Base-by-base conservation (phyloP, 257 asterid species). In the Nicotiana obtusifolia region DNA sequence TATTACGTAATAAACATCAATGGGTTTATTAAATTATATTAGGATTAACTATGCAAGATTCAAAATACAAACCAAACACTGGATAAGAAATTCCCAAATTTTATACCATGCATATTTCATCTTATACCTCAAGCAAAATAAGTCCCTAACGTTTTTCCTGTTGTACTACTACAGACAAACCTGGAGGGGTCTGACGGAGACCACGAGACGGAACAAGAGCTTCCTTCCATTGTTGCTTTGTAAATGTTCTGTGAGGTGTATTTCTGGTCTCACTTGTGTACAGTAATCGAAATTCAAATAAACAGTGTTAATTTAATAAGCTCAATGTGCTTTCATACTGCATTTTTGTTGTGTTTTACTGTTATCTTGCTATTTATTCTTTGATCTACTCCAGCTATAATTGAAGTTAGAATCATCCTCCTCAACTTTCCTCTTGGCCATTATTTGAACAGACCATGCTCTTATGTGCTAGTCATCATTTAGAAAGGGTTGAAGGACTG, bases 191-290 rank as follows among this genome's bases (percentile, higher is more conserved):
- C 87, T 2, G 97, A 94, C 73, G 96, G 90, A 78, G 99, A 94
- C 84, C 83, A 87, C 10, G 99, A 92, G 87, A 95, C 41, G 44
- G 99, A 94, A 82, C 97, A 89, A 15, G 99, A 95, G 83, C 96
- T 94, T 82, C 98, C 99, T 62, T 95, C 99, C 31, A 90, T 96
- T 41, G 98, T 84, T 84, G 99, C 99, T 30, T 81, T 96, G 89
- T 96, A 84, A 90, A 84, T 80, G 41, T 80, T 68, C 22, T 17
- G 16, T 76, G 85, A 80, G 76, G 75, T 77, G 83, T 67, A 54
- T 76, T 47, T 76, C 73, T 60, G 54, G 82, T 44, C 82, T 82
- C 80, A 28, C 56, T 69, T 81, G 61, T 93, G 95, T 91, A 93
- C 94, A 89, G 91, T 78, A 84, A 22, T 78, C 20, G 59, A 78